Base-by-base conservation (phyloP, 257 asterid species). In the Plantago ovata region DNA sequence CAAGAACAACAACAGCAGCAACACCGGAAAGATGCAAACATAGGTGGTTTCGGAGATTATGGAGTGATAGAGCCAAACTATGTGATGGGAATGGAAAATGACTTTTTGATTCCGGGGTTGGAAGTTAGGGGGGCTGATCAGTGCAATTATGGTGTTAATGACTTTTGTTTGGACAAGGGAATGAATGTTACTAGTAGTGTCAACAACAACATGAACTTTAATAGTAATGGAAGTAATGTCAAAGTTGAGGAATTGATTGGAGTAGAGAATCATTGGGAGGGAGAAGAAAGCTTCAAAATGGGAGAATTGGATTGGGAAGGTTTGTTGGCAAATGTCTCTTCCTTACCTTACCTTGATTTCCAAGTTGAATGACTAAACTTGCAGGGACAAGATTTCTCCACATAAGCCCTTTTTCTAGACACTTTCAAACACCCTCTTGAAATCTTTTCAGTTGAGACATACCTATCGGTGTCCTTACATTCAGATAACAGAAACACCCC, bases 221-320 rank as follows among this genome's bases (percentile, higher is more conserved):
- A 32, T 59, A 51, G 51, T 63, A 18, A 40, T 53, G 58, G 46
- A 12, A 64, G 64, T 58, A 78, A 69, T 56, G 67, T 71, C 14
- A 80, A 82, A 58, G 79, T 68, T 7, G 89, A 80, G 64, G 87
- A 77, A 51, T 77, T 80, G 76, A 80, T 76, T 74, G 89, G 81
- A 42, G 65, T 43, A 75, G 96, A 82, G 28, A 76, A 78, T 82
- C 73, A 82, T 80, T 87, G 95, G 96, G 63, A 66, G 33, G 91
- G 81, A 73, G 91, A 19, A 48, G 49, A 39, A 56, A 56, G 50
- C 50, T 56, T 56, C 62, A 56, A 56, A 50, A 56, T 76, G 73
- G 95, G 98, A 40, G 96, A 91, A 79, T 73, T 85, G 66, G 95
- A 84, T 76, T 91, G 96, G 98, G 96, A 91, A 70, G 94, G 92